These are phyloP conservation scores for Gautieria morchelliformis DNA, from an alignment of 768 basidiomycete genomes.

Conservation along the genomic window DNA sequence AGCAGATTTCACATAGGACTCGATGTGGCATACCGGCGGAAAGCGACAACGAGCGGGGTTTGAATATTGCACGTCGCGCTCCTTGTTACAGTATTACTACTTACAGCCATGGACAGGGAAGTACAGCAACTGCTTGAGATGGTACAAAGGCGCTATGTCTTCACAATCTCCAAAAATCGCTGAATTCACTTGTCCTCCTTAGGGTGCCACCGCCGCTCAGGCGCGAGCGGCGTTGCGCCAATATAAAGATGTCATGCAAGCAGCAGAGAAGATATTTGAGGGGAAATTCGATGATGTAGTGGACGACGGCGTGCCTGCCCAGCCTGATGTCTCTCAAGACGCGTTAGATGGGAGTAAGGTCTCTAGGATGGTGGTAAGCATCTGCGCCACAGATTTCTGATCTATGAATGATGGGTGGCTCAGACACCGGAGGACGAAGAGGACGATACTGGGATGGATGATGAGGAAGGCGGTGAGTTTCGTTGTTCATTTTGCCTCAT, in stretches of 20 bases:
- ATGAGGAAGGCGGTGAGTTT: constrained; percentile 34
- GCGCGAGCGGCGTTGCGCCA: constrained; percentile 75
- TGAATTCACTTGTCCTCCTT: constrained; percentile 2
- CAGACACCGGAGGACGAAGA: constrained; percentile 55
- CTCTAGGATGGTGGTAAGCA: constrained; percentile 20
- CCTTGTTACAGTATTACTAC: neutral
- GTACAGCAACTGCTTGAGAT: constrained; percentile 57
- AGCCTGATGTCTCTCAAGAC: neutral
- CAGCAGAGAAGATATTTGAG: constrained; percentile 77
- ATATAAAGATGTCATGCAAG: constrained; percentile 86
- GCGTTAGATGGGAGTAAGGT: constrained; percentile 4
- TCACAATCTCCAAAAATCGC: neutral
- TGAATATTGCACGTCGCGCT: no score
- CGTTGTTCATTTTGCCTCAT: neutral
- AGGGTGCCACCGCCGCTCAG: constrained; percentile 80
- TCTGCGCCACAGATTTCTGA: neutral
- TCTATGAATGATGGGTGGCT: constrained; percentile 28
- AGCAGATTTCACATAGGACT: neutral
- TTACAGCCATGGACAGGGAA: constrained; percentile 36
- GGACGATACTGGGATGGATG: constrained; percentile 25
- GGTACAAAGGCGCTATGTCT: constrained; percentile 23
- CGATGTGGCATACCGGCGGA: neutral
- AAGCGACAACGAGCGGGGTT: no score
- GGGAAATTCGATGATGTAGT: constrained; percentile 73
- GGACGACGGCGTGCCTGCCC: constrained; percentile 27